Percentiles rank a stretch among this genome's conserved stretches.
phyloP scores from a whole-genome alignment of 345 rosid genomes.

The Cochlearia excelsa region DNA sequence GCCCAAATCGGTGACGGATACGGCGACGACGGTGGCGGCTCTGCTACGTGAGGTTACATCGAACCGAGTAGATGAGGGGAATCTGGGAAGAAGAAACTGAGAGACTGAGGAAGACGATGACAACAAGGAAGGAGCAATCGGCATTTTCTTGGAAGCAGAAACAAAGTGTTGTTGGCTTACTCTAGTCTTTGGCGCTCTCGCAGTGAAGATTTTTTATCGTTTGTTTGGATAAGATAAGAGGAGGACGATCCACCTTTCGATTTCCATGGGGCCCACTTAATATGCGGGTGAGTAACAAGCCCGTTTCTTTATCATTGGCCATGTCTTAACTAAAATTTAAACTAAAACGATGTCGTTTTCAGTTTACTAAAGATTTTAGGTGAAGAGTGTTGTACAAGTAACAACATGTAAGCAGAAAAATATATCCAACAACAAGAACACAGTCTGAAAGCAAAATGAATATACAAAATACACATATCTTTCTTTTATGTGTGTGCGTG shows the following conservation, averaged over 20 bases:
- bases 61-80: conserved; percentile 25
- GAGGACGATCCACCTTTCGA: conserved; percentile 31
- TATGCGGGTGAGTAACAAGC: conserved; percentile 10
- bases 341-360: not conserved
- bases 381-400: conserved; percentile 12
- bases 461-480: too few relatives aligned
- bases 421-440: conserved; percentile 3
- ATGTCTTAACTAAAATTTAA: not conserved
- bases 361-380: not conserved
- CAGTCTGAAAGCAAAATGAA: conserved; percentile 7
- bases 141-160: conserved; percentile 55
- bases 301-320: not conserved
- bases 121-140: conserved; percentile 51
- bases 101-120: conserved; percentile 46
- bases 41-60: conserved; percentile 31
- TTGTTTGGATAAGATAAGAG: conserved; percentile 40
- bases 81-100: conserved; percentile 35
- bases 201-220: conserved; percentile 23
- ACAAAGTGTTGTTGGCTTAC: conserved; percentile 11
- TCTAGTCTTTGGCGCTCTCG: conserved; percentile 32
- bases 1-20: conserved; percentile 45
- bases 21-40: conserved; percentile 39
- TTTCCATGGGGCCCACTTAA: conserved; percentile 35
- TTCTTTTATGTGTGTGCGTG: not conserved
- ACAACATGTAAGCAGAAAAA: not conserved